phyloP scores from a whole-genome alignment of 2,329 filamentous ascomycete genomes.

The Lasiodiplodia theobromae region DNA sequence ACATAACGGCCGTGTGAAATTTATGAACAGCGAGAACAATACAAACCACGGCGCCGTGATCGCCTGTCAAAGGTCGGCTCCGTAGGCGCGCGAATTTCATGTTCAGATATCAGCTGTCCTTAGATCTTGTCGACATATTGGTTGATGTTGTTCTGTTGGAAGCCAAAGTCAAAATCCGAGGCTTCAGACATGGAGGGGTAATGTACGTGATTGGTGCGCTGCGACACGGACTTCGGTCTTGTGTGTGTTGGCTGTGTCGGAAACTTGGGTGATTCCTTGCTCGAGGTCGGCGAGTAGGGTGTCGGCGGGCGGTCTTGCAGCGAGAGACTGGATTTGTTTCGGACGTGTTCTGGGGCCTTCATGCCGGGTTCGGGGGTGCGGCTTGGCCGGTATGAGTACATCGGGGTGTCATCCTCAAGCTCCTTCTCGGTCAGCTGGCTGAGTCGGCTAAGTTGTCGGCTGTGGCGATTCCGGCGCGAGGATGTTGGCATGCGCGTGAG shows the following conservation, averaged over 20 bases:
- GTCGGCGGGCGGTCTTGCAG: constrained; percentile 49
- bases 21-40: constrained; percentile 9
- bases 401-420: constrained; percentile 37
- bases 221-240: constrained; percentile 20
- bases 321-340: constrained; percentile 33
- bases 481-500: constrained; percentile 26
- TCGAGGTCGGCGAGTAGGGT: constrained; percentile 47
- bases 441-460: background rate
- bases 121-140: constrained; percentile 25
- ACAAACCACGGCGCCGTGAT: constrained; percentile 19
- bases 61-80: constrained; percentile 18
- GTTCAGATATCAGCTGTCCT: background rate
- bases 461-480: constrained; percentile 15
- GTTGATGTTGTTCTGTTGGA: constrained; percentile 13
- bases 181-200: constrained; percentile 48
- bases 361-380: constrained; percentile 1
- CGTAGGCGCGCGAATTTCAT: constrained; percentile 11
- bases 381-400: constrained; percentile 26
- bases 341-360: constrained; percentile 19
- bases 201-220: constrained; percentile 37
- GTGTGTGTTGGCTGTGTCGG: constrained; percentile 5
- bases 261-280: constrained; percentile 31
- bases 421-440: constrained; percentile 27
- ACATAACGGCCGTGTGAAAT: constrained; percentile 18
- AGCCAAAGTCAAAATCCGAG: constrained; percentile 45